Percentiles rank a stretch among this genome's conserved stretches.
phyloP scores from a whole-genome alignment of 768 basidiomycete genomes.

The Solioccasus polychromus region DNA sequence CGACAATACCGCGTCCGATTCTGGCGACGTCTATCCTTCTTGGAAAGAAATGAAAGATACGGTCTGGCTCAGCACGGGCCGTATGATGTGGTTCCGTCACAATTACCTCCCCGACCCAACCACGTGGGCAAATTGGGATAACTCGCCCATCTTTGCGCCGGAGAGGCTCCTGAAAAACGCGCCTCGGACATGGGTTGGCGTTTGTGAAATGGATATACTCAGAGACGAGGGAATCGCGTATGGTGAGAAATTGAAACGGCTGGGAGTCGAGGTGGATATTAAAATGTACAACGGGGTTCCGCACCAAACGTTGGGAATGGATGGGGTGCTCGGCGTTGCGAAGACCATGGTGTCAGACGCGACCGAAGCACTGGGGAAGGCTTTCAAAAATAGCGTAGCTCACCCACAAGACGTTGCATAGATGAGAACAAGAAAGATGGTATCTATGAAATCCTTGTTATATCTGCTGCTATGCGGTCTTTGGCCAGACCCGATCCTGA shows the following conservation, averaged over 20 bases:
- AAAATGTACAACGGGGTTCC: slow-evolving; percentile 55
- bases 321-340: slow-evolving; percentile 36
- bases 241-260: slow-evolving; percentile 50
- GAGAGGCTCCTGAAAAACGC: slow-evolving; percentile 46
- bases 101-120: slow-evolving; percentile 63
- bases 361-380: slow-evolving; percentile 15
- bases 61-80: slow-evolving; percentile 55
- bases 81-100: slow-evolving; percentile 70
- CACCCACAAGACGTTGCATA: background rate
- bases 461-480: slow-evolving; percentile 28
- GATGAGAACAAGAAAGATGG: background rate
- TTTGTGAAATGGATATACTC: slow-evolving; percentile 65
- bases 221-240: slow-evolving; percentile 65
- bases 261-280: slow-evolving; percentile 52
- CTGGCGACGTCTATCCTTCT: slow-evolving; percentile 36
- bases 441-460: slow-evolving; percentile 25
- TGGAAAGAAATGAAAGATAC: slow-evolving; percentile 60
- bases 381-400: background rate
- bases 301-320: slow-evolving; percentile 74
- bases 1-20: slow-evolving; percentile 60
- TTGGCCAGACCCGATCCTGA: slow-evolving; percentile 23
- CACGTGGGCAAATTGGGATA: slow-evolving; percentile 64
- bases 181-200: slow-evolving; percentile 60
- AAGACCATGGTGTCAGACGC: slow-evolving; percentile 21
- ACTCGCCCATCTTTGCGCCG: slow-evolving; percentile 69